Percentiles rank a stretch among this genome's conserved stretches.
Evolutionary conservation across 495 filamentous ascomycete species (phyloP).

Genomic region (Pseudomonodictys pantanalensis): DNA sequence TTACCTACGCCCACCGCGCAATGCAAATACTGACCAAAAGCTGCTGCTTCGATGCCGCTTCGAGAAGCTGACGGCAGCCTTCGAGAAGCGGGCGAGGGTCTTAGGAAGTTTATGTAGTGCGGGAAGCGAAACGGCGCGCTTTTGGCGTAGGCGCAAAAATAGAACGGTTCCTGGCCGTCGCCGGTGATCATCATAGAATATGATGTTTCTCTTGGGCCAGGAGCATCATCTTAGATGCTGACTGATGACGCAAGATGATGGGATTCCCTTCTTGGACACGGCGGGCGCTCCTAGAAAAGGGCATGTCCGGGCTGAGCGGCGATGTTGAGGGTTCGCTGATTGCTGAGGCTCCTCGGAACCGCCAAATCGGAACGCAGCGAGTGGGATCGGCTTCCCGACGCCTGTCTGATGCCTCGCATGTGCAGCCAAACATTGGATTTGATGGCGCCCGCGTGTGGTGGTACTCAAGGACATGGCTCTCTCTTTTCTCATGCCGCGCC

Average conservation of each 20-base stretch:
- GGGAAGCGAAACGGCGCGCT: background rate
- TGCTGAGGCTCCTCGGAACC: conserved; percentile 1
- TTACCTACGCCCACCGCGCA: background rate
- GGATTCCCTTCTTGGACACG: background rate
- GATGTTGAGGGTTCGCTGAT: conserved; percentile 13
- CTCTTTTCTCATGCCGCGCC: too few species aligned
- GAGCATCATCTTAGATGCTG: conserved; percentile 1
- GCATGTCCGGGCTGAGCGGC: conserved; percentile 12
- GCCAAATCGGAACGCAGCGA: conserved; percentile 5
- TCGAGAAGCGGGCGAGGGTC: conserved; percentile 2
- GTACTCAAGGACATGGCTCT: too few species aligned
- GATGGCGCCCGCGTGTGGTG: too few species aligned
- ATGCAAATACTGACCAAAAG: background rate
- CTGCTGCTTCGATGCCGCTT: conserved; percentile 6
- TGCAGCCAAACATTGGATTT: too few species aligned
- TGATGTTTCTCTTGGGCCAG: background rate
- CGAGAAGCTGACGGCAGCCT: conserved; percentile 7
- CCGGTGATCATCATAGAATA: conserved; percentile 3
- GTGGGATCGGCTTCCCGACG: background rate
- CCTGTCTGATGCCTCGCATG: background rate
- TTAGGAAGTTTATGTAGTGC: background rate
- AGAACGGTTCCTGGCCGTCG: conserved; percentile 23
- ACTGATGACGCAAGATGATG: conserved; percentile 10
- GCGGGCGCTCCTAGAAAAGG: background rate
- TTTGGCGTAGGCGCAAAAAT: conserved; percentile 18